A percentile compares a stretch with the other conserved stretches of the same genome.
These are phyloP conservation scores for Microbotryum lychnidis-dioicae DNA, from an alignment of 1,284 basidiomycete genomes.

Conservation along the genomic window DNA sequence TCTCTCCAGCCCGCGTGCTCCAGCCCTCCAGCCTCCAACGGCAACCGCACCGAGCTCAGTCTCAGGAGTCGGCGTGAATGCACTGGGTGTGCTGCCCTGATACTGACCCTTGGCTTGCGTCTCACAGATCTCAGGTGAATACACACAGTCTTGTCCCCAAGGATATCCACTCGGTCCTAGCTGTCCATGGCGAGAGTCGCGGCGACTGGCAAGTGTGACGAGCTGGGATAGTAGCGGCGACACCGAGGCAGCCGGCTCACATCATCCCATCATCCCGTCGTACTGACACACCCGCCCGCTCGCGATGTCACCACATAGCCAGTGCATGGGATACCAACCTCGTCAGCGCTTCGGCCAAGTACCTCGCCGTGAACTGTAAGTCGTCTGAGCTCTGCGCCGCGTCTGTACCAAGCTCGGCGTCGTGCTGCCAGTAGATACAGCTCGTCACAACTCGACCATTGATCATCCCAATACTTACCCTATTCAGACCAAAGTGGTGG, in stretches of 20 bases:
- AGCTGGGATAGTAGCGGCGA: too few species aligned
- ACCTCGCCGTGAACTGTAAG: slow-evolving; percentile 90
- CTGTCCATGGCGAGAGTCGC: neutral
- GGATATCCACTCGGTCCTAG: neutral
- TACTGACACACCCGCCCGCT: slow-evolving; percentile 5
- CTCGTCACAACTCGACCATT: neutral
- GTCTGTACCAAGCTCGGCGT: neutral
- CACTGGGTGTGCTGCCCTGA: neutral
- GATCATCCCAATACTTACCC: too few species aligned
- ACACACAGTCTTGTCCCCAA: neutral
- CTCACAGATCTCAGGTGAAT: slow-evolving; percentile 5
- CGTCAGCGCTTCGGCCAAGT: slow-evolving; percentile 66
- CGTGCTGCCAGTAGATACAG: neutral
- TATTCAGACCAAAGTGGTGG: slow-evolving; percentile 51
- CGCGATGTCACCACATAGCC: slow-evolving; percentile 50
- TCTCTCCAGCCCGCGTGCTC: too few species aligned
- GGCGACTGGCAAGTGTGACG: too few species aligned
- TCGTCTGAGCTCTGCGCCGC: slow-evolving; percentile 45
- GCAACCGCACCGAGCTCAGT: neutral
- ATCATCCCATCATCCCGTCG: slow-evolving; percentile 1
- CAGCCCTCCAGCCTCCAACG: neutral
- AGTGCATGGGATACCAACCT: slow-evolving; percentile 97
- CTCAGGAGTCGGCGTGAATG: neutral
- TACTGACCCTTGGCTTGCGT: slow-evolving; percentile 6
- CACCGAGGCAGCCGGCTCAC: neutral